A percentile compares a stretch with the other conserved stretches of the same genome.
These are phyloP conservation scores for Kodamaea leandrae DNA, from an alignment of 805 yeast species.

Conservation along the genomic window DNA sequence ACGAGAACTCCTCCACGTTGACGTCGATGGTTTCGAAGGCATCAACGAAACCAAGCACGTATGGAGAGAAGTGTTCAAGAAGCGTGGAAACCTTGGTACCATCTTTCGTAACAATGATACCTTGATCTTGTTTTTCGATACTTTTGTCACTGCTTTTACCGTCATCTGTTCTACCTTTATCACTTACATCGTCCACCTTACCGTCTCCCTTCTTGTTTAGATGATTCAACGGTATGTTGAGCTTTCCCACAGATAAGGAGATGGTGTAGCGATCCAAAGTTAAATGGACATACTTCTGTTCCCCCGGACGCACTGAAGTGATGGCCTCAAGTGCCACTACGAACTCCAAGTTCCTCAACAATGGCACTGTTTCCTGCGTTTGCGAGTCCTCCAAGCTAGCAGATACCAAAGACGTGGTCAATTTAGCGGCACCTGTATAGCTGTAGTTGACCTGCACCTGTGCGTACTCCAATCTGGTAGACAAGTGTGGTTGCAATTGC, in stretches of 20 bases:
- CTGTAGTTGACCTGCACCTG: not conserved
- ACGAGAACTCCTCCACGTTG: constrained; percentile 5
- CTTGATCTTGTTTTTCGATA: too few species aligned
- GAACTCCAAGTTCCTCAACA: constrained; percentile 27
- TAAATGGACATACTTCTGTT: constrained; percentile 10
- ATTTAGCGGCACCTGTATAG: not conserved
- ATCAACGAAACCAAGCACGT: not conserved
- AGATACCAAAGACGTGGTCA: not conserved
- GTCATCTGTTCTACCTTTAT: not conserved
- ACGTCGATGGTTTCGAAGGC: constrained; percentile 1
- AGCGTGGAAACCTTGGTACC: not conserved
- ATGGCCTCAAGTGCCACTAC: constrained; percentile 16
- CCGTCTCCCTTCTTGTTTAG: not conserved
- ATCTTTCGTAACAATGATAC: not conserved
- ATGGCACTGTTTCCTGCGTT: constrained; percentile 14
- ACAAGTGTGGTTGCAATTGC: not conserved
- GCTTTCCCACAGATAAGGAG: constrained; percentile 11
- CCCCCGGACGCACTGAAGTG: constrained; percentile 14
- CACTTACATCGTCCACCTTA: not conserved
- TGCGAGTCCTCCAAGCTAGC: constrained; percentile 7
- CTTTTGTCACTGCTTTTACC: not conserved
- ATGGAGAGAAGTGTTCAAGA: too few species aligned
- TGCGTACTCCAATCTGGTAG: not conserved
- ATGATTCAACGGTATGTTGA: constrained; percentile 11
- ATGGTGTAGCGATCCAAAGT: constrained; percentile 15